Evolutionary conservation across 352 stramenopile genomes (phyloP).

Genomic region (Globisporangium apiculatum): DNA sequence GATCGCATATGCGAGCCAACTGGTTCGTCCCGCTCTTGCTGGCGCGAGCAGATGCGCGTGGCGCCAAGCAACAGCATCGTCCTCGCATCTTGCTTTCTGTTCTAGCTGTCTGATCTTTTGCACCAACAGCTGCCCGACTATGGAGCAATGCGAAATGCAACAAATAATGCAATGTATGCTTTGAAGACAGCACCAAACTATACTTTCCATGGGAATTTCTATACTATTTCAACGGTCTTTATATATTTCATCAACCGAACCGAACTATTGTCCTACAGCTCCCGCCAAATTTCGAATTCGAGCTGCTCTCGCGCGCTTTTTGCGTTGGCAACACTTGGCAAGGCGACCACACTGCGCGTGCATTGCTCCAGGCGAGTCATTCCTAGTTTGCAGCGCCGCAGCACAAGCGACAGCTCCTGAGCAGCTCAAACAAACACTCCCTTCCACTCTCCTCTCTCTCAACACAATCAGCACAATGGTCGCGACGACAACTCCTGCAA

Average conservation of each 20-base stretch:
- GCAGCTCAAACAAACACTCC: not conserved
- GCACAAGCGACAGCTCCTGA: constrained; percentile 8
- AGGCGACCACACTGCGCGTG: not conserved
- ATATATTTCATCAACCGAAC: no score
- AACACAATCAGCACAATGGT: constrained; percentile 21
- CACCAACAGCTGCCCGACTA: not conserved
- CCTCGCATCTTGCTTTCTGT: not conserved
- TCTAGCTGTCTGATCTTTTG: not conserved
- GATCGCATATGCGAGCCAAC: no score
- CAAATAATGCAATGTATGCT: no score
- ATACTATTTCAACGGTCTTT: no score
- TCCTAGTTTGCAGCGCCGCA: constrained; percentile 8
- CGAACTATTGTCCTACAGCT: no score
- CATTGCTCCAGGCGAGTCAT: constrained; percentile 7
- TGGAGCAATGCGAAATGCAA: no score
- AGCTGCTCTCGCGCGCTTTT: constrained; percentile 14
- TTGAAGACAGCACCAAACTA: no score
- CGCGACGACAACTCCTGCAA: constrained; percentile 16
- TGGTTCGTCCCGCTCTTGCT: no score
- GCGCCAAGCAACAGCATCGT: not conserved
- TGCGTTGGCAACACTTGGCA: no score
- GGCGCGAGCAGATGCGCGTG: not conserved
- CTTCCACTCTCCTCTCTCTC: not conserved
- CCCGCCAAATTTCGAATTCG: no score
- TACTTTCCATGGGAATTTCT: no score